phyloP scores from a whole-genome alignment of 148 eudicot genomes.

The Bassia scoparia region DNA sequence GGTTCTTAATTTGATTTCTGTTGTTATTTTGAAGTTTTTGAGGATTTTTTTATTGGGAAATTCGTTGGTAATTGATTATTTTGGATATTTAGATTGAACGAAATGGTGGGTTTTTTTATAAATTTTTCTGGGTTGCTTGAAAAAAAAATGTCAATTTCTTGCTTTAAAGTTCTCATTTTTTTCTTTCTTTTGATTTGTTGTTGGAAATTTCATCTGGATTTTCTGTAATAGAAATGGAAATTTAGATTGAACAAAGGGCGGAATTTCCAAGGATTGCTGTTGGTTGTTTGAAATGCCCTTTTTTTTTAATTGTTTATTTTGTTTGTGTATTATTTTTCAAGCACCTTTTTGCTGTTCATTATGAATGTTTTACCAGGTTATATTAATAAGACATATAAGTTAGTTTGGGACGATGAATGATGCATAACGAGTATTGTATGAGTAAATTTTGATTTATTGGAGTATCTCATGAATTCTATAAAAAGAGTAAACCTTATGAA shows the following conservation, averaged over 20 bases:
- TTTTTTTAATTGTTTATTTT: not conserved
- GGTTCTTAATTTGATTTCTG: conserved; percentile 18
- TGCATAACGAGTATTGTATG: not conserved
- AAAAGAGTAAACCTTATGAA: too few species aligned
- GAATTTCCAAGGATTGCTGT: not conserved
- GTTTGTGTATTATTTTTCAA: too few species aligned
- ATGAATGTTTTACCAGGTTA: too few species aligned
- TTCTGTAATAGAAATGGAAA: not conserved
- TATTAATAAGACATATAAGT: too few species aligned
- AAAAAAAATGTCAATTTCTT: too few species aligned
- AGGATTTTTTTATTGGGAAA: not conserved
- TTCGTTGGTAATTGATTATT: not conserved
- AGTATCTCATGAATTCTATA: not conserved
- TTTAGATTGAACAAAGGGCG: not conserved
- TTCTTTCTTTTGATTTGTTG: too few species aligned
- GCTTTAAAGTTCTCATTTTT: too few species aligned
- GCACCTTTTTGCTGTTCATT: too few species aligned
- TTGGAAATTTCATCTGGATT: too few species aligned
- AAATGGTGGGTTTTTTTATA: not conserved
- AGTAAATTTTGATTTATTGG: not conserved
- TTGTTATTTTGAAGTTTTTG: not conserved
- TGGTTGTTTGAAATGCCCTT: not conserved
- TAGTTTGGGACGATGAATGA: not conserved
- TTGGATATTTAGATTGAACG: not conserved
- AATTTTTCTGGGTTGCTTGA: too few species aligned